Evolutionary conservation across 305 asterid genomes (phyloP), one percentile per base, ranked within the genome.

Genomic region (Rubia balearica): DNA sequence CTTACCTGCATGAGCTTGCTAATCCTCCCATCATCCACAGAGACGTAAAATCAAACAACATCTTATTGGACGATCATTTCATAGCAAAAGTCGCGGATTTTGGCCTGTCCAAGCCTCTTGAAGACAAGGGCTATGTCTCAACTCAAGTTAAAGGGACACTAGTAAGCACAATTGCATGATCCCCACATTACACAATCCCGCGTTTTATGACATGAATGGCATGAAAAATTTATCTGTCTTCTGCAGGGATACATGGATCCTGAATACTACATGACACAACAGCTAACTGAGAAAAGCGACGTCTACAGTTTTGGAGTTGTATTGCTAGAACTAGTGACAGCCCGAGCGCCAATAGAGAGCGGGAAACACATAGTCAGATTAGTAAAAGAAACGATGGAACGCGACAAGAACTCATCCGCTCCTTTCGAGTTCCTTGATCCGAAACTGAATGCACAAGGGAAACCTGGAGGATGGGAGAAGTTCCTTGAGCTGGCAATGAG

Each of bases 131-230:
- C 66, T 87, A 92, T 69, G 83, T 92, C 74, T 82, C 87, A 49
- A 92, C 96, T 64, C 98, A 92, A 85, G 98, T 92, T 71, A 92
- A 92, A 81, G 98, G 96, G 69, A 92, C 98, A 78, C 66, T 92
- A 92, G 96, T 88, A 63, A 82, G 94, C 75, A 61, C 68, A 51
- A 16, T 51, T 1, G 0, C 1, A 51, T 10, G 9, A 51, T 51
- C 0, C 16, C 57, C 10, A 12, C 4, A 48, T 48, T 30, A 30
- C 33, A 30, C 33, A 30, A 30, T 30, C 33, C 33, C 33, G 33
- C 33, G 33, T 3, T 30, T 30, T 30, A 30, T 30, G 33, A 30
- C 33, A 30, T 3, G 33, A 30, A 30, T 30, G 33, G 33, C 33
- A 30, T 30, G 3, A 30, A 30, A 3, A 30, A 30, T n/a, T 3